Evolutionary conservation across 2,329 filamentous ascomycete species (phyloP), one percentile per base, ranked within the genome.

Genomic region (Raffaelea ambrosiae): DNA sequence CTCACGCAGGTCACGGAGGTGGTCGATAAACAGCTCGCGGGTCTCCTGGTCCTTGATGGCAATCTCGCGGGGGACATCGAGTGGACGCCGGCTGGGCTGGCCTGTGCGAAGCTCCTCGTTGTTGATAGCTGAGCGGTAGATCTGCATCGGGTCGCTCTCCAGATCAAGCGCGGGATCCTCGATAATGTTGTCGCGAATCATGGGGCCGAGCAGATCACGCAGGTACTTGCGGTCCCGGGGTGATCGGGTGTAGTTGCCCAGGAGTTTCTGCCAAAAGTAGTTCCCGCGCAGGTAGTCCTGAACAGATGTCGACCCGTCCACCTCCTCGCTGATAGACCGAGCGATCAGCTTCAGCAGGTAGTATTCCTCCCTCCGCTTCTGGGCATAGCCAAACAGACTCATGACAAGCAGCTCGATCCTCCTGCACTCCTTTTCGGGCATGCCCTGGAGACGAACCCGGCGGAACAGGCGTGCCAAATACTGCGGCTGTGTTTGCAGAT

Each of bases 11-110:
- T 97, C 91, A 58, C 94, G 86, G 40, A 98, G 74, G 61, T 98
- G 89, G 59, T 93, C 86, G 49, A 98, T 95, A 63, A 98, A 98
- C 22, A 90, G 83, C 51, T 86, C 83, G 58, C 91, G 81, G 1
- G 93, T 97, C 65, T 98, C 93, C 1, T 84, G 84, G 59, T 98
- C 93, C 56, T 90, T 84, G 63, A 98, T 96, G n/a, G 93, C 93
- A 56, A 94, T 76, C 62, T 98, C 93, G 53, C 90, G 81, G 1
- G 88, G 85, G 31, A 98, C 84, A 56, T 96, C 89, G 14, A 88
- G 80, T 31, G 83, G 86, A 53, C 93, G 79, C 44, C 78, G 79
- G 62, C 90, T 95, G 19, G 88, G 81, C 54, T 82, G 81, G 4
- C 93, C 93, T 0, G 93, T 98, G 18, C 88, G 83, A 21, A 98